phyloP scores from a whole-genome alignment of 352 stramenopile species.

The Phytopythium helicoides region DNA sequence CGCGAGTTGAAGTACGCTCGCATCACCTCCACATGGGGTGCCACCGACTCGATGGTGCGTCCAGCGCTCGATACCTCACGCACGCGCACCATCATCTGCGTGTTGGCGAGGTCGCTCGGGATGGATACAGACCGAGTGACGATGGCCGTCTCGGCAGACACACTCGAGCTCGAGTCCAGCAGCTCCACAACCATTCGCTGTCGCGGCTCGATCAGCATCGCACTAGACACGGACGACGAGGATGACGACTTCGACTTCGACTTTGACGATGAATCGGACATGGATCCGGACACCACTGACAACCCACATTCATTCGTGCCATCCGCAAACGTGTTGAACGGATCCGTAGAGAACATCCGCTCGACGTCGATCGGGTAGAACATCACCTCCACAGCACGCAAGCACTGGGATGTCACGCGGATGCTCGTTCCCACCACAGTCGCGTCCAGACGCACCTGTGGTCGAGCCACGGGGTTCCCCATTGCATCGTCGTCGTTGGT shows the following conservation, averaged over 20 bases:
- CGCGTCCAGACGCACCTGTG: conserved; percentile 23
- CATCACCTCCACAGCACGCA: conserved; percentile 36
- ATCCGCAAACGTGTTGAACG: conserved; percentile 61
- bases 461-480: neutral
- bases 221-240: conserved; percentile 33
- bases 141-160: conserved; percentile 6
- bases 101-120: conserved; percentile 19
- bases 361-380: conserved; percentile 70
- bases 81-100: conserved; percentile 52
- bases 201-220: conserved; percentile 48
- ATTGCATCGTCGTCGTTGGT: too few relatives aligned
- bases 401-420: conserved; percentile 23
- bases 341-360: conserved; percentile 62
- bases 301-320: too few relatives aligned
- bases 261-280: conserved; percentile 21
- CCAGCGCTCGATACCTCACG: conserved; percentile 22
- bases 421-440: conserved; percentile 21
- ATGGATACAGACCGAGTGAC: conserved; percentile 21
- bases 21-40: conserved; percentile 35
- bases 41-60: conserved; percentile 20
- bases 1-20: conserved; percentile 48
- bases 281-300: too few relatives aligned
- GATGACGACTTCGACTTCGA: neutral
- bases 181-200: conserved; percentile 23
- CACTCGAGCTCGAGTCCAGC: too few relatives aligned